Evolutionary conservation across 352 stramenopile species (phyloP).

Genomic region (Pythium aristosporum): DNA sequence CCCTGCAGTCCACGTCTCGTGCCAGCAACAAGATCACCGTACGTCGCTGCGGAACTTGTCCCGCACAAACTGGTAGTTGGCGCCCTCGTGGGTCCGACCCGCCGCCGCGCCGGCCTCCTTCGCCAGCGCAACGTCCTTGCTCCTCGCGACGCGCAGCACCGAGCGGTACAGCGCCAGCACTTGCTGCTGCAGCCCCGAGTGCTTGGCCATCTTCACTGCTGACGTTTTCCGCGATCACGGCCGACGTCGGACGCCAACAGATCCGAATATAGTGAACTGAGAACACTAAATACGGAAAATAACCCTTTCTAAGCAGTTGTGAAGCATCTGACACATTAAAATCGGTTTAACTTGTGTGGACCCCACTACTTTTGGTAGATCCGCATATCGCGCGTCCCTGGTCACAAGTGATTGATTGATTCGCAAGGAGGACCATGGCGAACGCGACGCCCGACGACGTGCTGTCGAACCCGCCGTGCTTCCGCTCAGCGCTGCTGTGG

Average conservation of each 20-base stretch:
- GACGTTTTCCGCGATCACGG: constrained; percentile 3
- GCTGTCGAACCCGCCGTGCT: constrained; percentile 78
- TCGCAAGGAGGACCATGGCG: constrained; percentile 13
- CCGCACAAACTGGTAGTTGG: constrained; percentile 57
- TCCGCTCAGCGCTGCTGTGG: constrained; percentile 77
- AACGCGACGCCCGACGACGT: constrained; percentile 31
- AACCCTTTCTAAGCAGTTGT: too few species aligned
- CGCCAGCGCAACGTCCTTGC: constrained; percentile 46
- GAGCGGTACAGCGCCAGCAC: constrained; percentile 75
- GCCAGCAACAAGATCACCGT: constrained; percentile 8
- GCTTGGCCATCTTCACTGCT: constrained; percentile 22
- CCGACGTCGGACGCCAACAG: constrained; percentile 6
- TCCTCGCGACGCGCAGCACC: constrained; percentile 48
- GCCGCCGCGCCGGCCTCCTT: constrained; percentile 19
- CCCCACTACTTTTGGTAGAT: background rate
- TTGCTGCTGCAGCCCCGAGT: constrained; percentile 80
- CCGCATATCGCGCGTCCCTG: background rate
- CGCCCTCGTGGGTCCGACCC: background rate
- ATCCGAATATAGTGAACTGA: constrained; percentile 10
- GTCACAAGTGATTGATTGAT: too few species aligned
- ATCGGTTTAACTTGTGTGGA: background rate
- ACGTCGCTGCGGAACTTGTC: constrained; percentile 79
- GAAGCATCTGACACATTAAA: too few species aligned
- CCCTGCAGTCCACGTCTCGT: background rate
- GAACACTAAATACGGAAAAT: background rate